These are phyloP conservation scores for Cryptosporidium sp. DNA, from an alignment of 169 alveolate genomes.

Conservation along the genomic window DNA sequence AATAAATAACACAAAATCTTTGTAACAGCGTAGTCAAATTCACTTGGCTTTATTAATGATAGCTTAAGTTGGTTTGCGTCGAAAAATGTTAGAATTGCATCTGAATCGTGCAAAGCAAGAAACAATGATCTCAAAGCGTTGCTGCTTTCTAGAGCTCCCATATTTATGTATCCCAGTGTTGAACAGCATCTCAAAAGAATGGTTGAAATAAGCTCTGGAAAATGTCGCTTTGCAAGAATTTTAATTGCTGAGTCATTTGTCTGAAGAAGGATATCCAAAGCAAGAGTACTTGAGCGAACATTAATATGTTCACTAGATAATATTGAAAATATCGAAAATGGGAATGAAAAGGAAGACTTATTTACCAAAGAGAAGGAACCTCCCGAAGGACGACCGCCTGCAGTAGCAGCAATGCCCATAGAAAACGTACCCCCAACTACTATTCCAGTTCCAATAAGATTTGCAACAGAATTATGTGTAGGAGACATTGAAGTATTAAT, in stretches of 20 bases:
- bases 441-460: slow-evolving; percentile 32
- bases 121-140: slow-evolving; percentile 57
- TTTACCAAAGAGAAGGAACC: slow-evolving; percentile 9
- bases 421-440: neutral
- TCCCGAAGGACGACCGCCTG: neutral
- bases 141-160: slow-evolving; percentile 73
- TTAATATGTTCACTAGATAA: slow-evolving; percentile 50
- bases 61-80: slow-evolving; percentile 58
- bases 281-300: slow-evolving; percentile 60
- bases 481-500: slow-evolving; percentile 7
- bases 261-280: slow-evolving; percentile 45
- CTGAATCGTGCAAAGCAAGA: slow-evolving; percentile 44
- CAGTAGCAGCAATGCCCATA: neutral
- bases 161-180: slow-evolving; percentile 69
- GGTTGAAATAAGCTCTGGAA: slow-evolving; percentile 56
- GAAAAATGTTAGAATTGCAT: slow-evolving; percentile 32
- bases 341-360: neutral
- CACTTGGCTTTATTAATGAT: slow-evolving; percentile 23
- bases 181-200: slow-evolving; percentile 64
- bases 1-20: slow-evolving; percentile 47
- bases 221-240: slow-evolving; percentile 58
- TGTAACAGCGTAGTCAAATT: slow-evolving; percentile 34
- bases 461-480: slow-evolving; percentile 20
- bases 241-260: slow-evolving; percentile 66
- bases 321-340: slow-evolving; percentile 13